Base-by-base conservation (phyloP, 352 stramenopile genomes). In the Phytophthora uliginosa region DNA sequence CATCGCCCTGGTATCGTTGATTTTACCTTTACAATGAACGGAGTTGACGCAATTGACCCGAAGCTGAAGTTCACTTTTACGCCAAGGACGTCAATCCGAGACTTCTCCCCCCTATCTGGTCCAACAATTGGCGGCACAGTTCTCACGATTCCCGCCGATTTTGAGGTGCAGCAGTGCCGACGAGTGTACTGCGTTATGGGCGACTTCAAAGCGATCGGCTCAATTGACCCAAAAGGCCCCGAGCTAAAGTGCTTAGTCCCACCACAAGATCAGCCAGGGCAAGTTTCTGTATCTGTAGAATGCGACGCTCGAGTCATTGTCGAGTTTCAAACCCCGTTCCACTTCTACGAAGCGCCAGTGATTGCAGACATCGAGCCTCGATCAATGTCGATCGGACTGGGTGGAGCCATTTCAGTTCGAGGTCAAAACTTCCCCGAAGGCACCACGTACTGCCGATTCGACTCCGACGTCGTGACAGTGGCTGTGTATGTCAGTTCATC, bases 1-100 rank as follows among this genome's bases (percentile, higher is more conserved):
- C 77, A 84, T 64, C 50, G 45, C 20, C 59, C 63, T 12, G 66
- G 64, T 13, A 66, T 17, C 47, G 63, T 84, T 40, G n/a, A 45
- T 15, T 66, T 89, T 34, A 54, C 63, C 0, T 81, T 94, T 59
- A 89, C 87, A 4, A 60, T 86, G 1, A 92, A 94, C 42, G 81
- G 73, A n/a, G 55, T 86, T 4, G 83, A 93, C 54, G 71, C 83
- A 24, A 60, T 84, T 13, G 48, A 77, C 5, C 78, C 77, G 4
- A 52, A 57, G 0, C 31, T 83, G 5, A 54, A 53, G 5, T 81
- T 92, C 10, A 60, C 22, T 18, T 90, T 80, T 60, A 66, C 67
- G n/a, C 26, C 52, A 22, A 36, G 48, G 20, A n/a, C 31, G 12
- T n/a, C 56, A 18, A 7, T 51, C 1, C 22, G 13, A 5, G 63